Conservation (phyloP, 2,329 filamentous ascomycete genomes). For the Lachnellula occidentalis region DNA sequence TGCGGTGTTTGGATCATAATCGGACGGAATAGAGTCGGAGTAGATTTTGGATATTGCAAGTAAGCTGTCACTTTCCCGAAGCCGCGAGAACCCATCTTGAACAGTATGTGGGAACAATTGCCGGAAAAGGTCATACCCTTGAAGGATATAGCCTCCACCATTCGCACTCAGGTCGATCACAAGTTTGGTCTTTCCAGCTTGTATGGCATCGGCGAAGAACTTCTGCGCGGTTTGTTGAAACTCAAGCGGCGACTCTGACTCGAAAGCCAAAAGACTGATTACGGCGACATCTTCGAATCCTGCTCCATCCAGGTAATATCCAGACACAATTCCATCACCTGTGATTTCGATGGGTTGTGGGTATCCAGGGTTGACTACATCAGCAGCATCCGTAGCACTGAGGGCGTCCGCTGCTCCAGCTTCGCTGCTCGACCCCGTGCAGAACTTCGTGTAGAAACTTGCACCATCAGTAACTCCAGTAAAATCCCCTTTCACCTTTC, state of each 20-base stretch:
- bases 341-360: slow-evolving; percentile 22
- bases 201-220: slow-evolving; percentile 42
- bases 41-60: slow-evolving; percentile 19
- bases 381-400: slow-evolving; percentile 1
- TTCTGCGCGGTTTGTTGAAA: slow-evolving; percentile 27
- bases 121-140: slow-evolving; percentile 43
- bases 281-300: slow-evolving; percentile 30
- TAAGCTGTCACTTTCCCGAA: slow-evolving; percentile 22
- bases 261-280: slow-evolving; percentile 25
- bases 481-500: slow-evolving; percentile 33
- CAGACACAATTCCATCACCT: slow-evolving; percentile 23
- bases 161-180: slow-evolving; percentile 61
- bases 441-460: slow-evolving; percentile 27
- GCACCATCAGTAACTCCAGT: slow-evolving; percentile 25
- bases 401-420: neutral
- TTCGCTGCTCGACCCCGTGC: slow-evolving; percentile 3
- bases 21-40: slow-evolving; percentile 15
- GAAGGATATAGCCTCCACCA: slow-evolving; percentile 45
- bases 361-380: slow-evolving; percentile 21
- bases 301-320: slow-evolving; percentile 27
- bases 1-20: slow-evolving; percentile 25
- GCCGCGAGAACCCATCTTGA: slow-evolving; percentile 24
- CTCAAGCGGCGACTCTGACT: slow-evolving; percentile 19
- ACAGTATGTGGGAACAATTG: slow-evolving; percentile 28
- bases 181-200: slow-evolving; percentile 49